A percentile compares a stretch with the other conserved stretches of the same genome.
These are phyloP conservation scores for Taphrina confusa DNA, from an alignment of 1,139 yeast species.

Conservation along the genomic window DNA sequence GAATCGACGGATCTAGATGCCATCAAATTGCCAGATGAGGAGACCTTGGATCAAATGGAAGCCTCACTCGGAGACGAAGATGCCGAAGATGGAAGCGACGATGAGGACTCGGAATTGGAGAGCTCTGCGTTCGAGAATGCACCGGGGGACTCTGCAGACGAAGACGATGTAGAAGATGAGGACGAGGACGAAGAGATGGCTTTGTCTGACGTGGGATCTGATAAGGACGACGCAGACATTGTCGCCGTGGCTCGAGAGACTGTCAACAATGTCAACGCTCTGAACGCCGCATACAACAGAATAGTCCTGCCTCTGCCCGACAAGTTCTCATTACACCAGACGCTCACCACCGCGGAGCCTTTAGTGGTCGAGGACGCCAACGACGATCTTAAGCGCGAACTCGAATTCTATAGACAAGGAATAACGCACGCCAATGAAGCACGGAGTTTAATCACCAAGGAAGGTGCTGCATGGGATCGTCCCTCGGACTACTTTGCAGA, in stretches of 20 bases:
- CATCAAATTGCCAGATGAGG: conserved; percentile 22
- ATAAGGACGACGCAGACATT: conserved; percentile 73
- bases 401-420: conserved; percentile 88
- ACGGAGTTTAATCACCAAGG: conserved; percentile 56
- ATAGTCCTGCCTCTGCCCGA: conserved; percentile 52
- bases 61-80: conserved; percentile 40
- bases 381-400: conserved; percentile 88
- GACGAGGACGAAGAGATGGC: conserved; percentile 44
- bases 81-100: conserved; percentile 42
- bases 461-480: conserved; percentile 76
- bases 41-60: conserved; percentile 15
- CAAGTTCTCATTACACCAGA: conserved; percentile 75
- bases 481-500: conserved; percentile 97
- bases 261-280: conserved; percentile 50
- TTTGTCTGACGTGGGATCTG: conserved; percentile 47
- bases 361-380: conserved; percentile 75
- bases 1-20: conserved; percentile 29
- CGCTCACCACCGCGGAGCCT: conserved; percentile 61
- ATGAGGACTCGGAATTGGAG: conserved; percentile 37
- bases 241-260: conserved; percentile 90
- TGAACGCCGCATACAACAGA: conserved; percentile 45
- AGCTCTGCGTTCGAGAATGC: background rate
- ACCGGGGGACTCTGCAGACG: conserved; percentile 34
- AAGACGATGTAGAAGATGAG: conserved; percentile 42
- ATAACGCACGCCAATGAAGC: conserved; percentile 79